These are phyloP conservation scores for Gilbertella persicaria DNA, from an alignment of 371 early-diverging fungal species.

Conservation along the genomic window DNA sequence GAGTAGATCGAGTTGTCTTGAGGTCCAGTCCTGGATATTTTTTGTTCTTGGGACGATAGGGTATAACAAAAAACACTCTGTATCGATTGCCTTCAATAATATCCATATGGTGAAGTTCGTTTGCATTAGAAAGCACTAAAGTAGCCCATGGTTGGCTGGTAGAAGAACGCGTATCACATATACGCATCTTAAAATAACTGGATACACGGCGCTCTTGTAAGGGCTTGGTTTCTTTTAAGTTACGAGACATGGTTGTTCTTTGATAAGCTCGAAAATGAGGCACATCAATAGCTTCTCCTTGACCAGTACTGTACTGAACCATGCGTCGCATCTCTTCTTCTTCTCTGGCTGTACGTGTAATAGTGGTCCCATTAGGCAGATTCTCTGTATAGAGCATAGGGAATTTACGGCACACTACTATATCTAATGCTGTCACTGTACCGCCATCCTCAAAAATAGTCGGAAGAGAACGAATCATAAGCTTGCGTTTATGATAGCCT, in stretches of 20 bases:
- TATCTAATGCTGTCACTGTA: constrained; percentile 67
- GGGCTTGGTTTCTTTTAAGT: constrained; percentile 3
- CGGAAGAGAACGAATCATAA: constrained; percentile 43
- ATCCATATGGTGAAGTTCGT: constrained; percentile 33
- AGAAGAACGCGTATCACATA: constrained; percentile 49
- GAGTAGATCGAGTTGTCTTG: constrained; percentile 41
- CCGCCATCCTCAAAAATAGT: constrained; percentile 67
- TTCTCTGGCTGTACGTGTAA: constrained; percentile 57
- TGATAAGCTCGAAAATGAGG: constrained; percentile 21
- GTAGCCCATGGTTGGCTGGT: constrained; percentile 17
- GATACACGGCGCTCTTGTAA: constrained; percentile 44
- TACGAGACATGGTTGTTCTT: neutral
- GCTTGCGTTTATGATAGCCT: constrained; percentile 54
- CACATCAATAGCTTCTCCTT: constrained; percentile 9
- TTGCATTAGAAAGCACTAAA: constrained; percentile 32
- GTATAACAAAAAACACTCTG: constrained; percentile 35
- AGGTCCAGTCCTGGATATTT: constrained; percentile 36
- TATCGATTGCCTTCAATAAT: constrained; percentile 31
- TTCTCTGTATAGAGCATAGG: constrained; percentile 63
- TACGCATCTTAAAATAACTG: constrained; percentile 43
- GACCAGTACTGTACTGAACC: constrained; percentile 21
- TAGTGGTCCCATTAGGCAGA: constrained; percentile 40
- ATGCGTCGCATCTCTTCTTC: constrained; percentile 52
- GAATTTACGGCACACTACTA: constrained; percentile 66
- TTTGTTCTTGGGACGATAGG: constrained; percentile 42